These are phyloP conservation scores for Arachis stenosperma DNA, from an alignment of 306 rosid species.

Conservation along the genomic window DNA sequence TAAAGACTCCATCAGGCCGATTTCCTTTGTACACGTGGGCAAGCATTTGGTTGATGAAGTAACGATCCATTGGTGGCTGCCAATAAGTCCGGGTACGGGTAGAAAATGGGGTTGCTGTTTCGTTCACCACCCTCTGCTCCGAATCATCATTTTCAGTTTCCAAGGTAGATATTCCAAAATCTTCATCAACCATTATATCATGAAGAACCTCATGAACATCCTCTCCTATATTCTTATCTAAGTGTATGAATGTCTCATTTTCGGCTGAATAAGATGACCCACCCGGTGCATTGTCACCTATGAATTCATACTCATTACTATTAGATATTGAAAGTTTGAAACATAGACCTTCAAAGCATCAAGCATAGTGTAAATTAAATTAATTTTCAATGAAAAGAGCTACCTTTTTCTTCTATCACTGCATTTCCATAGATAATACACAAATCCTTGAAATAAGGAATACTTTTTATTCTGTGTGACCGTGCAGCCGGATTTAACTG, in stretches of 20 bases:
- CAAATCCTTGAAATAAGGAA: conserved; percentile 61
- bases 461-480: conserved; percentile 64
- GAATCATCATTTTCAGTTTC: conserved; percentile 44
- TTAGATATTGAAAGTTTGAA: neutral
- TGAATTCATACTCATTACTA: conserved; percentile 39
- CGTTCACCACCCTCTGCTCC: conserved; percentile 37
- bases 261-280: conserved; percentile 48
- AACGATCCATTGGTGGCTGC: conserved; percentile 78
- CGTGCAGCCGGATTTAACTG: conserved; percentile 65
- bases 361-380: conserved; percentile 22
- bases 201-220: conserved; percentile 46
- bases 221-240: conserved; percentile 41
- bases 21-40: conserved; percentile 69
- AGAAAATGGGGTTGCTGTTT: conserved; percentile 33
- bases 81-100: conserved; percentile 68
- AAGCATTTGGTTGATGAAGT: conserved; percentile 70
- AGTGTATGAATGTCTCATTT: conserved; percentile 37
- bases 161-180: conserved; percentile 44
- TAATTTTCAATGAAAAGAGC: conserved; percentile 20
- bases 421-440: conserved; percentile 59
- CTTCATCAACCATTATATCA: conserved; percentile 55
- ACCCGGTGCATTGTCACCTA: conserved; percentile 48
- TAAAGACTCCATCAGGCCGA: conserved; percentile 63
- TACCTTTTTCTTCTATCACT: conserved; percentile 51
- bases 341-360: conserved; percentile 37